phyloP scores from a whole-genome alignment of 768 basidiomycete species.

The Hortiboletus campestris region DNA sequence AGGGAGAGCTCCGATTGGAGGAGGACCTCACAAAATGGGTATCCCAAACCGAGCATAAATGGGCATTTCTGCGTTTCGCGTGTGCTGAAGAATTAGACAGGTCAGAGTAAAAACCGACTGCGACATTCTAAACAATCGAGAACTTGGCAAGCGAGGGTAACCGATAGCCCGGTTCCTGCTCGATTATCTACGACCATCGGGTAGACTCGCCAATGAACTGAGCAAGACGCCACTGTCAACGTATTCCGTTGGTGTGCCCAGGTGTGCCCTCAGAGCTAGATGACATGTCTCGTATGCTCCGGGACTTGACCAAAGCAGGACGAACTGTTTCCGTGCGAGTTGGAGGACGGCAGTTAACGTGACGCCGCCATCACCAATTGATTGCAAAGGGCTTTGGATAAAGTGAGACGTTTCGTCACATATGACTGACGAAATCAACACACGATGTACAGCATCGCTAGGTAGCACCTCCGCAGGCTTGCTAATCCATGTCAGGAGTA shows the following conservation, averaged over 20 bases:
- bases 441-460: not conserved
- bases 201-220: not conserved
- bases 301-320: not conserved
- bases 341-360: not conserved
- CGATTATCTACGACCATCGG: slow-evolving; percentile 12
- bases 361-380: no score
- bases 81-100: not conserved
- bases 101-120: not conserved
- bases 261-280: not conserved
- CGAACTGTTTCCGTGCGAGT: not conserved
- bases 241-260: not conserved
- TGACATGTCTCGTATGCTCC: not conserved
- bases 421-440: not conserved
- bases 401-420: not conserved
- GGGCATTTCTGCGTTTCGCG: no score
- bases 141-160: slow-evolving; percentile 1
- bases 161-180: slow-evolving; percentile 18
- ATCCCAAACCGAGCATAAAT: no score
- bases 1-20: no score
- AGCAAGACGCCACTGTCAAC: not conserved
- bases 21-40: no score
- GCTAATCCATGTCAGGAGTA: not conserved
- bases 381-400: not conserved
- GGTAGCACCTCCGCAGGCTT: not conserved
- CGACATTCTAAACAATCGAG: not conserved